Base-by-base conservation (phyloP, 2,329 filamentous ascomycete species). In the Plectosphaerella sp. region DNA sequence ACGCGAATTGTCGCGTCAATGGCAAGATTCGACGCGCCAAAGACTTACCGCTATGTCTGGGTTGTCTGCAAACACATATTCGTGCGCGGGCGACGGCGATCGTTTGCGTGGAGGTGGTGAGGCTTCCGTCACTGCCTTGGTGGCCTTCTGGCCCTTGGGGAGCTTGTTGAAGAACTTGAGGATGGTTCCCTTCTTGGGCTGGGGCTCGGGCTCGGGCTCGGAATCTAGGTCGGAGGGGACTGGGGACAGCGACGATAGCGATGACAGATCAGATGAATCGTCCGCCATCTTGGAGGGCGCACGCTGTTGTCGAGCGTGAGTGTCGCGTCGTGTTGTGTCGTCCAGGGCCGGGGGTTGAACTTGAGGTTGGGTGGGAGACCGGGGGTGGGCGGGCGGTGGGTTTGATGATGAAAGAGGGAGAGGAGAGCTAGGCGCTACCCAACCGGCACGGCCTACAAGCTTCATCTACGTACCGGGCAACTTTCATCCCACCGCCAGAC, bases 21-120 rank as follows among this genome's bases (percentile, higher is more conserved):
- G 55, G 53, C 49, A 59, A 58, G 56, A 61, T 62, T 63, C 52
- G 61, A 74, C 72, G 73, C 72, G 71, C 69, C 61, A 58, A 57
- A 49, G 54, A 89, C 92, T 72, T 80, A 97, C 92, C 61, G 93
- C 88, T 73, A 97, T 92, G 66, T 94, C 88, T 57, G 88, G 82
- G 69, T 96, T 96, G 68, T 97, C 93, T 56, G 90, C 91, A 52
- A 97, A 77, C 25, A 91, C 87, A 70, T 88, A 89, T 77, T 96
- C 91, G 69, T 97, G 93, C 9, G 90, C 86, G 60, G 93, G 93
- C 59, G 92, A 97, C 18, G 91, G 86, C 53, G 88, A 86, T 67
- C 93, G 81, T 77, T 94, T 95, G 64, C 83, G 84, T 63, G 84
- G 78, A 53, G 84, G 84, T 57, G 87, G 84, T 60, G 84, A 82